These are phyloP conservation scores for Cymbopogon citratus DNA, from an alignment of 176 grass and related monocot genomes.

Conservation along the genomic window DNA sequence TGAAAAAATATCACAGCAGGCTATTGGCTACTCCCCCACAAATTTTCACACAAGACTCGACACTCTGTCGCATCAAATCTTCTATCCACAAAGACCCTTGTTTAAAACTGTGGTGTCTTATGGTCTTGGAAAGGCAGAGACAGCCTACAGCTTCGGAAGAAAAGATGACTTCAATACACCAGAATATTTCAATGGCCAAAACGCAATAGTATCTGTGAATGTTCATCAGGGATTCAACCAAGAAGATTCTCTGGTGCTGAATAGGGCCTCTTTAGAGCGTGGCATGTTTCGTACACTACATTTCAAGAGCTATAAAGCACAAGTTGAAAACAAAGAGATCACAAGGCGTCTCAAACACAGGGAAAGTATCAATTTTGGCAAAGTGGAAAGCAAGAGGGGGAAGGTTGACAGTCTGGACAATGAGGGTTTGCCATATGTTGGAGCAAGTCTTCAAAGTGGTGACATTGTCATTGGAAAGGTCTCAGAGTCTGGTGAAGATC, in stretches of 20 bases:
- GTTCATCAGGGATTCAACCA: constrained; percentile 92
- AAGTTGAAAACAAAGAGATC: constrained; percentile 60
- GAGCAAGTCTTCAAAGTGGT: constrained; percentile 74
- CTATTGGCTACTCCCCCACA: constrained; percentile 74
- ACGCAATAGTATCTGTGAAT: constrained; percentile 72
- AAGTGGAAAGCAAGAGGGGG: constrained; percentile 71
- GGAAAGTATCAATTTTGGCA: constrained; percentile 63
- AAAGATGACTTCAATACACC: constrained; percentile 47
- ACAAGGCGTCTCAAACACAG: constrained; percentile 52
- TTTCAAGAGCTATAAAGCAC: constrained; percentile 74
- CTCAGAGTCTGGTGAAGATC: constrained; percentile 64
- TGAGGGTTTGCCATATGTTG: constrained; percentile 80
- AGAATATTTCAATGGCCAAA: constrained; percentile 89
- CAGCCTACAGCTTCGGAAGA: constrained; percentile 27
- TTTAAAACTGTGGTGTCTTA: constrained; percentile 80
- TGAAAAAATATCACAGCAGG: constrained; percentile 80
- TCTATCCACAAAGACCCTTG: constrained; percentile 78
- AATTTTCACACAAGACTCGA: constrained; percentile 65
- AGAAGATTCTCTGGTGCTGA: constrained; percentile 89
- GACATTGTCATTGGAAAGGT: constrained; percentile 87
- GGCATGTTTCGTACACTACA: constrained; percentile 76
- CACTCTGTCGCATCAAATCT: constrained; percentile 71
- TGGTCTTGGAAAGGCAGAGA: constrained; percentile 45
- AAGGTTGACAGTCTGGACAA: constrained; percentile 65
- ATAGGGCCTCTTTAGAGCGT: constrained; percentile 78